Evolutionary conservation across 2,329 filamentous ascomycete genomes (phyloP).

Genomic region (Penicillium palitans): DNA sequence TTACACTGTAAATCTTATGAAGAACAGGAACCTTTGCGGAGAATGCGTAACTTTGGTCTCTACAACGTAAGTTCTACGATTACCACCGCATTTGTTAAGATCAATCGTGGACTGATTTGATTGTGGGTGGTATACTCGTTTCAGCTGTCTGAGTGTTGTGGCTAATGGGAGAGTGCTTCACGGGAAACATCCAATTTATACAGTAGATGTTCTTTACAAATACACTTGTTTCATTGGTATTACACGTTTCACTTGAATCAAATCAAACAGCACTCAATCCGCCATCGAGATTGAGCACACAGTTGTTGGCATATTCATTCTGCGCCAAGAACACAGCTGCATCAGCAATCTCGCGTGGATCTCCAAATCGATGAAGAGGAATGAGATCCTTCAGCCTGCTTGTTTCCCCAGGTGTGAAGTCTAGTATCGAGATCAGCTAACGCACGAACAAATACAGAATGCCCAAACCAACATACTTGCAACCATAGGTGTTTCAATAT

Average conservation of each 20-base stretch:
- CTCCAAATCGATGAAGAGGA: constrained; percentile 67
- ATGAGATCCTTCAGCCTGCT: constrained; percentile 51
- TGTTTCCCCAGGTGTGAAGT: constrained; percentile 41
- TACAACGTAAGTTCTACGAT: no score
- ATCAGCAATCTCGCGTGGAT: constrained; percentile 72
- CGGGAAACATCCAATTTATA: background rate
- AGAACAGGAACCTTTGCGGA: background rate
- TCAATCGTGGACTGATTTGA: background rate
- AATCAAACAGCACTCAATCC: constrained; percentile 67
- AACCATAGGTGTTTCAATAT: constrained; percentile 80
- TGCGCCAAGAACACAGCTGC: constrained; percentile 74
- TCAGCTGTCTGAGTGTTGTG: background rate
- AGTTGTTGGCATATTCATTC: constrained; percentile 84
- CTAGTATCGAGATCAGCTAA: constrained; percentile 30
- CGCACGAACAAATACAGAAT: background rate
- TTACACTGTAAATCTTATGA: no score
- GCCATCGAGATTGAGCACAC: constrained; percentile 80
- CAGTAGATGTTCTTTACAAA: background rate
- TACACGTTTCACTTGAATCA: background rate
- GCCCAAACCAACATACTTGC: constrained; percentile 50
- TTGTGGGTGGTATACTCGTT: background rate
- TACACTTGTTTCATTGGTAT: background rate
- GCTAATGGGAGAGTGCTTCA: background rate
- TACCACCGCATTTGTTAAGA: background rate
- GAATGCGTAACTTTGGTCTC: background rate